A percentile compares a stretch with the other conserved stretches of the same genome.
Evolutionary conservation across 805 yeast genomes (phyloP).

Genomic region (Kregervanrija fluxuum): DNA sequence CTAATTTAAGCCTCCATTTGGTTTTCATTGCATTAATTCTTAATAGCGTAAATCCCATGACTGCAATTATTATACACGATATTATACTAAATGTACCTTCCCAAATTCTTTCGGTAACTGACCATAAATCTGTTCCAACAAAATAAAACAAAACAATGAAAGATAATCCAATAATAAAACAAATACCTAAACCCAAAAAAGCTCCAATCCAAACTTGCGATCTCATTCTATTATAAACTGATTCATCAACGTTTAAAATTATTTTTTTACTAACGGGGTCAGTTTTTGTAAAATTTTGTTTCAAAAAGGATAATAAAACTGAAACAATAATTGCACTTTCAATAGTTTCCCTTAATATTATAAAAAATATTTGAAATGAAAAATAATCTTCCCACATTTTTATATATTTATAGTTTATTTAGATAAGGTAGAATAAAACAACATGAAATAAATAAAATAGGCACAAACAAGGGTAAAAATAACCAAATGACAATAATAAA

Average conservation of each 20-base stretch:
- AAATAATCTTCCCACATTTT: slow-evolving; percentile 42
- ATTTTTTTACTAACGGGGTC: slow-evolving; percentile 22
- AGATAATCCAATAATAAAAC: slow-evolving; percentile 64
- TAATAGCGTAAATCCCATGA: slow-evolving; percentile 80
- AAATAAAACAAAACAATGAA: slow-evolving; percentile 67
- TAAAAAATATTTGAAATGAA: slow-evolving; percentile 68
- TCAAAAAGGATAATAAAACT: slow-evolving; percentile 62
- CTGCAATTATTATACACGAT: slow-evolving; percentile 71
- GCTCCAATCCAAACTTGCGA: slow-evolving; percentile 84
- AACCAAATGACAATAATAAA: too few relatives aligned
- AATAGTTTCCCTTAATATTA: slow-evolving; percentile 63
- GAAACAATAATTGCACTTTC: slow-evolving; percentile 75
- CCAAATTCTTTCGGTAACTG: slow-evolving; percentile 81
- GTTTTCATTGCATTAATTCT: slow-evolving; percentile 75
- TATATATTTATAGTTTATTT: too few relatives aligned
- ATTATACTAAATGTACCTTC: slow-evolving; percentile 77
- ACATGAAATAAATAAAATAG: too few relatives aligned
- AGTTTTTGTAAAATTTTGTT: slow-evolving; percentile 43
- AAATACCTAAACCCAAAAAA: slow-evolving; percentile 56
- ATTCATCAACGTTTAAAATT: slow-evolving; percentile 25
- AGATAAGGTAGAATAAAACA: too few relatives aligned
- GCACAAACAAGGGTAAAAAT: too few relatives aligned
- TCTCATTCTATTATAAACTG: slow-evolving; percentile 37
- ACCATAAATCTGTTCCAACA: slow-evolving; percentile 82
- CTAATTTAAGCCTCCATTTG: slow-evolving; percentile 63